Evolutionary conservation across 139 green algal genomes (phyloP), one percentile per base, ranked within the genome.

Genomic region (Zygnema circumcarinatum): DNA sequence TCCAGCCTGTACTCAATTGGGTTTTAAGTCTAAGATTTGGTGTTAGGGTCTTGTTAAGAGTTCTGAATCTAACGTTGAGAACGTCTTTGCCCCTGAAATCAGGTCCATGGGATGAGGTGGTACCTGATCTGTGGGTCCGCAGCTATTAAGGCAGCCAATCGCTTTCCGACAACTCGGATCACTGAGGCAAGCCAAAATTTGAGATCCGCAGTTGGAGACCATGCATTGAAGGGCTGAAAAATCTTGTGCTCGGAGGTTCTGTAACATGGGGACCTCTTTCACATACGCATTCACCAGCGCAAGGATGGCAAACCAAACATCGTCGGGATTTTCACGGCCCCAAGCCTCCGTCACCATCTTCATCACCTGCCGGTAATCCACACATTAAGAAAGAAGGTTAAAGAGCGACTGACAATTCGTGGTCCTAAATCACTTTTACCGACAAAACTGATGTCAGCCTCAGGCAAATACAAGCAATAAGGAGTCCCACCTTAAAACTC

Each of bases 71-170:
- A n/a, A n/a, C n/a, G n/a, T n/a, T n/a, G n/a, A n/a, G n/a, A n/a
- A n/a, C n/a, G n/a, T n/a, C n/a, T n/a, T n/a, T n/a, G n/a, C n/a
- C n/a, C n/a, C n/a, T n/a, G n/a, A n/a, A n/a, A n/a, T n/a, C n/a
- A n/a, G n/a, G n/a, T n/a, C n/a, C n/a, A n/a, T n/a, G n/a, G n/a
- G n/a, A n/a, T n/a, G n/a, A n/a, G n/a, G n/a, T n/a, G n/a, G n/a
- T n/a, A 88, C 83, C 83, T 89, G 86, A 39, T 90, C 79, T 1
- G 67, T 90, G 35, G 86, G 80, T 22, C 68, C 54, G 53, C 86
- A 90, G 16, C 32, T 72, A 2, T 33, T 84, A 21, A 90, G 54
- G 33, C 86, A 90, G 40, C 56, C 38, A 25, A 90, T 25, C 1
- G 79, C 86, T 0, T 85, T 36, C 1, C 79, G 76, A 76, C 86